phyloP scores from a whole-genome alignment of 192 early-diverging fungal genomes.

The Phlyctochytrium arcticum region DNA sequence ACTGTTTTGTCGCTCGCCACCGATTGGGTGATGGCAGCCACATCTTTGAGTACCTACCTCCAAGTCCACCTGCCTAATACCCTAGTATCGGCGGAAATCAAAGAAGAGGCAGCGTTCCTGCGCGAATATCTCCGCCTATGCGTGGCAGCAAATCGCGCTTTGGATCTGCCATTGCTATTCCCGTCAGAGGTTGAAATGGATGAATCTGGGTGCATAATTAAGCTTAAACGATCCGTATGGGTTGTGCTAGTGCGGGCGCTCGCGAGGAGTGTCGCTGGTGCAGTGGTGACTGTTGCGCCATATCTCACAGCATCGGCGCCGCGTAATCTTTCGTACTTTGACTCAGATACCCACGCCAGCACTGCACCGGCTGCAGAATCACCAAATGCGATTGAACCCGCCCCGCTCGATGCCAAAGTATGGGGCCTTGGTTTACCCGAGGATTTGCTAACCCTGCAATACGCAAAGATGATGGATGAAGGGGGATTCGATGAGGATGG shows the following conservation, averaged over 20 bases:
- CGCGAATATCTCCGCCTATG: constrained; percentile 30
- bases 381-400: neutral
- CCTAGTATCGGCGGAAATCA: neutral
- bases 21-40: neutral
- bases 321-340: neutral
- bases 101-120: constrained; percentile 22
- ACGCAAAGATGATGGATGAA: neutral
- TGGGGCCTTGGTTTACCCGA: neutral
- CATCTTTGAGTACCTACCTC: neutral
- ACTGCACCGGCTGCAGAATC: neutral
- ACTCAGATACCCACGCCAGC: neutral
- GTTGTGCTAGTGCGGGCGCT: constrained; percentile 21
- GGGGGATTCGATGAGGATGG: constrained; percentile 16
- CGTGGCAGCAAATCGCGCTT: constrained; percentile 21
- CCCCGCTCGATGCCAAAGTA: neutral
- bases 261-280: constrained; percentile 18
- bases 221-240: constrained; percentile 8
- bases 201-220: constrained; percentile 10
- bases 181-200: constrained; percentile 26
- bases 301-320: neutral
- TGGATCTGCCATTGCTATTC: constrained; percentile 36
- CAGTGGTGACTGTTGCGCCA: constrained; percentile 5
- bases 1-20: neutral
- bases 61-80: neutral
- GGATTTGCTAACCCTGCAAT: neutral